These are phyloP conservation scores for Ceratobasidium sp. DNA, from an alignment of 1,284 basidiomycete genomes.

Conservation along the genomic window DNA sequence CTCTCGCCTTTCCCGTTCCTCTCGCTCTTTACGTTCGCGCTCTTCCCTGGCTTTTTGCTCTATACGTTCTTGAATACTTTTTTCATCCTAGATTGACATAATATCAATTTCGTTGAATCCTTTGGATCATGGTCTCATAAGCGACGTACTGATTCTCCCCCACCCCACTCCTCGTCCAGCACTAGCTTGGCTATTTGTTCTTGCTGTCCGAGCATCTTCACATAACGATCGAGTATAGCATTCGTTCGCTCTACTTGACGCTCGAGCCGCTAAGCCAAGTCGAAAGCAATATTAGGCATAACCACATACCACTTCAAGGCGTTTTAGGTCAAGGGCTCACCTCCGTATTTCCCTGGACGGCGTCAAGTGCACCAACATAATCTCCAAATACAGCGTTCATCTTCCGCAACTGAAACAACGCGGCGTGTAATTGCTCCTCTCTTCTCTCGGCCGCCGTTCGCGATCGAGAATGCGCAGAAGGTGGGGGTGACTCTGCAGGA, in stretches of 20 bases:
- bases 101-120: not conserved
- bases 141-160: conserved; percentile 50
- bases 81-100: conserved; percentile 37
- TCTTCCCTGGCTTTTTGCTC: conserved; percentile 38
- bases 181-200: conserved; percentile 50
- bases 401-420: conserved; percentile 49
- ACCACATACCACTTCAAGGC: not conserved
- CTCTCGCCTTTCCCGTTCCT: conserved; percentile 38
- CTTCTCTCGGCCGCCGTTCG: conserved; percentile 43
- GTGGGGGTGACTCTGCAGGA: conserved; percentile 30
- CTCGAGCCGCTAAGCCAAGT: conserved; percentile 43
- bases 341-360: conserved; percentile 47
- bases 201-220: conserved; percentile 50
- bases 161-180: conserved; percentile 50
- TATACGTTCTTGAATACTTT: conserved; percentile 42
- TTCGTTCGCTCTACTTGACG: conserved; percentile 50
- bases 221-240: conserved; percentile 50
- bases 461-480: conserved; percentile 41
- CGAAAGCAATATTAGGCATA: not conserved
- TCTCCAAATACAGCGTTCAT: conserved; percentile 49
- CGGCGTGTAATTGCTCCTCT: conserved; percentile 48
- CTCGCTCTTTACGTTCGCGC: conserved; percentile 39
- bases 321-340: conserved; percentile 25
- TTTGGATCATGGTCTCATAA: too few relatives aligned
- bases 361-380: conserved; percentile 48